Evolutionary conservation across 129 eudicot species (phyloP), one percentile per base, ranked within the genome.

Genomic region (Lactuca saligna): DNA sequence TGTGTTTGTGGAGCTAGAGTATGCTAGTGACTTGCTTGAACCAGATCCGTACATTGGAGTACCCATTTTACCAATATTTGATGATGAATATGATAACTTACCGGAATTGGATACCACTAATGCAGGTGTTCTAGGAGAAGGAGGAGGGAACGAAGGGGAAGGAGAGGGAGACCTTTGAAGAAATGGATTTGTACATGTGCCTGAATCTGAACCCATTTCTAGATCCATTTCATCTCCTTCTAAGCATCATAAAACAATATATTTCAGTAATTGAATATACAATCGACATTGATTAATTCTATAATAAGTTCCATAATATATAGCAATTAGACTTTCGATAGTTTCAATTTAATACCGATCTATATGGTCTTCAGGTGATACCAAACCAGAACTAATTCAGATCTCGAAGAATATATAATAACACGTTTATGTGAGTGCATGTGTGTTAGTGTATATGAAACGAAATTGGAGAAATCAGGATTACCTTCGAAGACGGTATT

Each of bases 61-160:
- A 20, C 68, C 61, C 8, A 42, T 0, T 55, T 46, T 66, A 44
- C 16, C 61, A 56, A 51, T 59, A 17, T 65, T 65, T 57, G 61
- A 72, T 25, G 66, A 73, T 49, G 61, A 68, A 4, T 56, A 39
- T 63, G 66, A 59, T 17, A 63, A 64, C 34, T 59, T 84, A 35
- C 85, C 69, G 2, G 87, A 85, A 73, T 79, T 69, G 4, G 93
- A 86, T 10, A 79, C 79, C 33, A 75, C 83, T 55, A 87, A 42
- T 49, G 86, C 77, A 69, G 77, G 81, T 41, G 83, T 79, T 16
- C 84, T 81, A 7, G 89, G 78, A 12, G 87, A 75, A 8, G 85
- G 94, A 14, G 66, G 9, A 4, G 84, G 75, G 37, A 64, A 75
- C 35, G 67, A 72, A 2, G 87, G 95, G 5, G 78, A 63, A 0